Percentiles rank a stretch among this genome's conserved stretches.
Conservation (phyloP, 2,329 filamentous ascomycete species). For the Monilinia aucupariae region DNA sequence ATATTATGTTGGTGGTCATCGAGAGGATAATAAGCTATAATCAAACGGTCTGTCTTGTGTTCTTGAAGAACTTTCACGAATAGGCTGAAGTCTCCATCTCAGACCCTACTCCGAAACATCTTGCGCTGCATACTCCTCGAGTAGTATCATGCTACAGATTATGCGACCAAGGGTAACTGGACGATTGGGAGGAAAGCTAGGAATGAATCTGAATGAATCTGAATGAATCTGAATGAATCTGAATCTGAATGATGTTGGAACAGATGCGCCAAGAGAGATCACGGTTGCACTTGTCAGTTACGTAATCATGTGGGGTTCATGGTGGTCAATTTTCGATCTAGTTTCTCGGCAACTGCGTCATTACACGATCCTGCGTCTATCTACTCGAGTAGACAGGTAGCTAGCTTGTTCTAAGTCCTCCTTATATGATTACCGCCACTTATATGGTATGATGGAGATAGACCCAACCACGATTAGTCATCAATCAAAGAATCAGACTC, state of each 20-base stretch:
- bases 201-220: too few relatives aligned
- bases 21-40: not conserved
- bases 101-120: not conserved
- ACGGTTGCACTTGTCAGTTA: too few relatives aligned
- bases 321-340: not conserved
- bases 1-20: not conserved
- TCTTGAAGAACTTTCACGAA: not conserved
- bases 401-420: too few relatives aligned
- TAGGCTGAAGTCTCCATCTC: not conserved
- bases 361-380: not conserved
- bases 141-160: too few relatives aligned
- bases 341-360: constrained; percentile 8
- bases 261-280: not conserved
- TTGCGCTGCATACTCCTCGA: too few relatives aligned
- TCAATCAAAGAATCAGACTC: too few relatives aligned
- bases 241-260: not conserved
- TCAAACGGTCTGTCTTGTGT: not conserved
- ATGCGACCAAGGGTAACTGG: too few relatives aligned
- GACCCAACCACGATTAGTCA: too few relatives aligned
- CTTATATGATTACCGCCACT: too few relatives aligned
- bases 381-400: too few relatives aligned
- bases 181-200: not conserved
- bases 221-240: too few relatives aligned
- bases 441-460: too few relatives aligned
- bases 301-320: not conserved